A percentile compares a stretch with the other conserved stretches of the same genome.
Evolutionary conservation across 1,284 basidiomycete species (phyloP).

Genomic region (Leucoagaricus sp.): DNA sequence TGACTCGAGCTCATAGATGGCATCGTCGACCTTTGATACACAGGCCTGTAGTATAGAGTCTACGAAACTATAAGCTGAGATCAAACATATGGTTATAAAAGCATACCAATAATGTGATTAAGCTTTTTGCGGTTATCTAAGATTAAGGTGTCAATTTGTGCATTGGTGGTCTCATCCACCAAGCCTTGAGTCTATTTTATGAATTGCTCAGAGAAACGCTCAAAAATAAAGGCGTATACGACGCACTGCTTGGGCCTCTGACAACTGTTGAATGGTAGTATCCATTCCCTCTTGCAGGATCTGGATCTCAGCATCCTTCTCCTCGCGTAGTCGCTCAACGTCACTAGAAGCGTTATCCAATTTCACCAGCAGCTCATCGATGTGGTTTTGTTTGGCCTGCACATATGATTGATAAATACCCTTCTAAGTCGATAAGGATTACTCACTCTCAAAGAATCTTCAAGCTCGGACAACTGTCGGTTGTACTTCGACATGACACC

Average conservation of each 20-base stretch:
- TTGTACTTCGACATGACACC: conserved; percentile 92
- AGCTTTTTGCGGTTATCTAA: conserved; percentile 98
- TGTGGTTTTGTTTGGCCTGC: conserved; percentile 91
- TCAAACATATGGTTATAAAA: background rate
- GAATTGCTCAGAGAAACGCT: conserved; percentile 8
- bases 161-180: conserved; percentile 87
- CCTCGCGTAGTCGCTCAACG: conserved; percentile 82
- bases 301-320: conserved; percentile 96
- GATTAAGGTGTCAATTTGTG: conserved; percentile 96
- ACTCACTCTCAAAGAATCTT: conserved; percentile 88
- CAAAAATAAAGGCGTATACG: background rate
- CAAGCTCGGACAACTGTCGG: conserved; percentile 92
- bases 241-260: conserved; percentile 81
- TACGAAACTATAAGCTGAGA: conserved; percentile 30
- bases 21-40: conserved; percentile 96
- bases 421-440: background rate
- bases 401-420: conserved; percentile 1
- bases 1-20: conserved; percentile 97
- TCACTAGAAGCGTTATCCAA: conserved; percentile 78
- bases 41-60: conserved; percentile 98
- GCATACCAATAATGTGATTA: conserved; percentile 91
- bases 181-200: conserved; percentile 73
- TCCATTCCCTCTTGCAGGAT: conserved; percentile 98
- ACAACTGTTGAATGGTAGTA: conserved; percentile 87
- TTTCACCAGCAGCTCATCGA: conserved; percentile 86